A percentile compares a stretch with the other conserved stretches of the same genome.
phyloP scores from a whole-genome alignment of 768 basidiomycete genomes.

The Rhodosporidiobolus sp. region DNA sequence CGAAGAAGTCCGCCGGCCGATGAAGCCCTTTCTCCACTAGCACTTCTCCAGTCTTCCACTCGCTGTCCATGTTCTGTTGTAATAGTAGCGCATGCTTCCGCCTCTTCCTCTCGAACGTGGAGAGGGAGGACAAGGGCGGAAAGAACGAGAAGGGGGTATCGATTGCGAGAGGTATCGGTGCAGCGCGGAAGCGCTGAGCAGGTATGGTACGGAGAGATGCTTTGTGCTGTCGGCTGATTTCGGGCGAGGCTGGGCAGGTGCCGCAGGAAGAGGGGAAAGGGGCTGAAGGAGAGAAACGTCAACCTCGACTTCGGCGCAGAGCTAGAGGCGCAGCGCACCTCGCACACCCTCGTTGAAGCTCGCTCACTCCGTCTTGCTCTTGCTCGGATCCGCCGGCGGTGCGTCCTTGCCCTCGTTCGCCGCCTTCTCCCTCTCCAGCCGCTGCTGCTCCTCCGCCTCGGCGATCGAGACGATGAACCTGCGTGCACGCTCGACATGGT shows the following conservation, averaged over 20 bases:
- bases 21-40: not conserved
- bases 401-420: not conserved
- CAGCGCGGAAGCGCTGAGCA: too few species aligned
- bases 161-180: not conserved
- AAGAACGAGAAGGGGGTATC: not conserved
- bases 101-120: not conserved
- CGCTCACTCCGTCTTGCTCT: slow-evolving; percentile 12
- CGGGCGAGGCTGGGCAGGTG: not conserved
- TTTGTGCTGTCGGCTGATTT: too few species aligned
- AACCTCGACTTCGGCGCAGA: too few species aligned
- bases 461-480: slow-evolving; percentile 41
- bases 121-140: rapidly evolving
- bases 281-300: too few species aligned
- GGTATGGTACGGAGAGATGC: too few species aligned
- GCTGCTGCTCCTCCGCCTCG: slow-evolving; percentile 29
- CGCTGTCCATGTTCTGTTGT: not conserved
- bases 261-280: not conserved
- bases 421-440: slow-evolving; percentile 7
- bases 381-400: not conserved
- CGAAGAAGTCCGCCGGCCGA: slow-evolving; percentile 10
- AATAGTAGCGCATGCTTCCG: not conserved
- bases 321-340: too few species aligned
- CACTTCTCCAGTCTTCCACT: not conserved
- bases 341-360: too few species aligned
- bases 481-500: not conserved